phyloP scores from a whole-genome alignment of 2,329 filamentous ascomycete genomes.

The Alternaria sp. region DNA sequence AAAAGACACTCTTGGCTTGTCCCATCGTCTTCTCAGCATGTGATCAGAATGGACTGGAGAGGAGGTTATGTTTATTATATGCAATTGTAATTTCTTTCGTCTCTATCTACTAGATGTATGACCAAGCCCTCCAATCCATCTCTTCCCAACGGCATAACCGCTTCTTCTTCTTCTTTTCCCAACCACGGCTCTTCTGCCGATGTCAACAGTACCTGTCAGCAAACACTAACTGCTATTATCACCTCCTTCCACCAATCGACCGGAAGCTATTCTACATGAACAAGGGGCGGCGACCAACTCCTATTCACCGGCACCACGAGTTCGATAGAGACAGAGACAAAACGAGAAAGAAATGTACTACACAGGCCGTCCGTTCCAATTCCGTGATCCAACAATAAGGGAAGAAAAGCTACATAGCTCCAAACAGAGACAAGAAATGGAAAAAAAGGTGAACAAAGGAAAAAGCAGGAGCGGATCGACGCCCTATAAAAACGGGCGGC shows the following conservation, averaged over 20 bases:
- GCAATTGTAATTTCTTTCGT: slow-evolving; percentile 14
- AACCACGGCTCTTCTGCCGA: neutral
- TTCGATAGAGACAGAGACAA: neutral
- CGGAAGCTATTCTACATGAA: neutral
- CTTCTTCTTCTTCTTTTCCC: neutral
- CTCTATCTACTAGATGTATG: slow-evolving; percentile 14
- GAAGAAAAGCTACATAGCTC: neutral
- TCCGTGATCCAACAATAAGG: neutral
- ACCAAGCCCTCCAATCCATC: neutral
- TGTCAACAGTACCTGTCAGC: neutral
- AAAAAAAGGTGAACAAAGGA: slow-evolving; percentile 4
- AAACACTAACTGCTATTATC: slow-evolving; percentile 5
- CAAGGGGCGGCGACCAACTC: neutral
- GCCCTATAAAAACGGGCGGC: neutral
- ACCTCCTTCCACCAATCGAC: neutral
- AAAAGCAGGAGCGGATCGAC: slow-evolving; percentile 2
- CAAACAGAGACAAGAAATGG: neutral
- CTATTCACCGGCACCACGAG: neutral
- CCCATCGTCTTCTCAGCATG: neutral
- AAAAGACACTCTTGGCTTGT: neutral
- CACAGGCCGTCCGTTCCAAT: neutral
- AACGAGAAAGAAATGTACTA: neutral
- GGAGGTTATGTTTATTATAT: slow-evolving; percentile 3
- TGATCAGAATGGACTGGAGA: neutral
- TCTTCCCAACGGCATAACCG: neutral